Percentiles rank a stretch among this genome's conserved stretches.
Conservation (phyloP, 208 protist genomes). For the Leishmania arabica region DNA sequence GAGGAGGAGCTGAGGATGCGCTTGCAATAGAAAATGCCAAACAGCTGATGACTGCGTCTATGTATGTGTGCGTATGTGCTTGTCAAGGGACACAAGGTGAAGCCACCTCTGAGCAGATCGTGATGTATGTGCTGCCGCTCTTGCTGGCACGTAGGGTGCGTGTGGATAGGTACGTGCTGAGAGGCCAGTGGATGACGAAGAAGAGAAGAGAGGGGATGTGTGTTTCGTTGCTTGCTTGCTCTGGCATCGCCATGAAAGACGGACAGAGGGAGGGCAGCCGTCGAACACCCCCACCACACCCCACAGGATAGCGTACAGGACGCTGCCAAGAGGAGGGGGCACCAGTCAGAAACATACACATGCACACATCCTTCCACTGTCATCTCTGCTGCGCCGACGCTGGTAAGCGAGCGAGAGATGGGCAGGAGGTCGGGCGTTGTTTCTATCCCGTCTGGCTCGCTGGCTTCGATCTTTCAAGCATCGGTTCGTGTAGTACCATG, state of each 20-base stretch:
- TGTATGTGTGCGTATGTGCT: conserved; percentile 4
- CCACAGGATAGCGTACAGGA: neutral
- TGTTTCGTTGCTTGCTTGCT: neutral
- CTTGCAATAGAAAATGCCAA: neutral
- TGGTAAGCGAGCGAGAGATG: neutral
- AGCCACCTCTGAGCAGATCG: too few species aligned
- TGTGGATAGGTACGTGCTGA: neutral
- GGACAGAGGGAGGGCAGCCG: neutral
- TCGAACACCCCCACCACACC: neutral
- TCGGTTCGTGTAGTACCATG: neutral
- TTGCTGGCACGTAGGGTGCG: neutral
- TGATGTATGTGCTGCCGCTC: neutral
- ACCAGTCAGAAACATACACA: neutral
- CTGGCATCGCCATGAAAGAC: neutral
- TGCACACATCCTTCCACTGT: neutral
- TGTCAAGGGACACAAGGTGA: neutral
- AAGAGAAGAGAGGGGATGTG: neutral
- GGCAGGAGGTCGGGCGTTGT: neutral
- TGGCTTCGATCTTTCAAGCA: neutral
- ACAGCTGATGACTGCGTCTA: neutral
- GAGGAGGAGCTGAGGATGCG: neutral
- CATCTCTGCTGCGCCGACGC: neutral
- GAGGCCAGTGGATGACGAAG: neutral
- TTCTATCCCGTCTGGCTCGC: neutral
- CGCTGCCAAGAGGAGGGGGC: neutral